phyloP scores from a whole-genome alignment of 169 alveolate species.

The Plasmodium vivax region DNA sequence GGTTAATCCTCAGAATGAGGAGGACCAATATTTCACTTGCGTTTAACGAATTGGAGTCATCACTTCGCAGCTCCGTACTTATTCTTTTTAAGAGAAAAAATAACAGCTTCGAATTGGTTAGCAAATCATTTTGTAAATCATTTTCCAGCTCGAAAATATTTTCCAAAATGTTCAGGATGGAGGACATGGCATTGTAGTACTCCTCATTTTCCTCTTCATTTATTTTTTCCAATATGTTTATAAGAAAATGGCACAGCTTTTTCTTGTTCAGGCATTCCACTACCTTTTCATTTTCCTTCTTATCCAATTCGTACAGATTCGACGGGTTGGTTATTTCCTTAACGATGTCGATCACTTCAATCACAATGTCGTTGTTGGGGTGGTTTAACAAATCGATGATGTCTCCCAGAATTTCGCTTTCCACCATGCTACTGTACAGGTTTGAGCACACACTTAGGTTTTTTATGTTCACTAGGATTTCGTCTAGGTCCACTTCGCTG shows the following conservation, averaged over 20 bases:
- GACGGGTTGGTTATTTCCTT: slow-evolving; percentile 73
- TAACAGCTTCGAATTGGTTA: slow-evolving; percentile 62
- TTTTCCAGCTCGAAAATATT: slow-evolving; percentile 72
- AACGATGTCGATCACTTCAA: slow-evolving; percentile 63
- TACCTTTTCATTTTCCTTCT: background rate
- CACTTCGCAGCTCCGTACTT: slow-evolving; percentile 32
- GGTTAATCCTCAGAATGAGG: slow-evolving; percentile 66
- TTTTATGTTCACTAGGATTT: slow-evolving; percentile 53
- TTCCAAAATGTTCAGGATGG: slow-evolving; percentile 61
- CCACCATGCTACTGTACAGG: slow-evolving; percentile 65
- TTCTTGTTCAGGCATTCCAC: slow-evolving; percentile 56
- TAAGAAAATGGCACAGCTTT: slow-evolving; percentile 60
- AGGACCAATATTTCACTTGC: slow-evolving; percentile 74
- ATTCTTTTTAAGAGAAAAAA: slow-evolving; percentile 72
- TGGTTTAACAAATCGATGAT: slow-evolving; percentile 60
- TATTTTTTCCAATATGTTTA: slow-evolving; percentile 59
- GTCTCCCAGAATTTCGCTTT: slow-evolving; percentile 41
- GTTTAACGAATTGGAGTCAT: slow-evolving; percentile 47
- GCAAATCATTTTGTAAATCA: slow-evolving; percentile 55
- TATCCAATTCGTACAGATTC: slow-evolving; percentile 50
- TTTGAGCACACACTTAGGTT: slow-evolving; percentile 72
- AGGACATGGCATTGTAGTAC: slow-evolving; percentile 69
- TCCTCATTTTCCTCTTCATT: slow-evolving; percentile 70
- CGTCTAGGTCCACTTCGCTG: slow-evolving; percentile 74
- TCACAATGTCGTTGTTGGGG: slow-evolving; percentile 69